phyloP scores from a whole-genome alignment of 805 yeast genomes.

The Metschnikowia cerradonensis region DNA sequence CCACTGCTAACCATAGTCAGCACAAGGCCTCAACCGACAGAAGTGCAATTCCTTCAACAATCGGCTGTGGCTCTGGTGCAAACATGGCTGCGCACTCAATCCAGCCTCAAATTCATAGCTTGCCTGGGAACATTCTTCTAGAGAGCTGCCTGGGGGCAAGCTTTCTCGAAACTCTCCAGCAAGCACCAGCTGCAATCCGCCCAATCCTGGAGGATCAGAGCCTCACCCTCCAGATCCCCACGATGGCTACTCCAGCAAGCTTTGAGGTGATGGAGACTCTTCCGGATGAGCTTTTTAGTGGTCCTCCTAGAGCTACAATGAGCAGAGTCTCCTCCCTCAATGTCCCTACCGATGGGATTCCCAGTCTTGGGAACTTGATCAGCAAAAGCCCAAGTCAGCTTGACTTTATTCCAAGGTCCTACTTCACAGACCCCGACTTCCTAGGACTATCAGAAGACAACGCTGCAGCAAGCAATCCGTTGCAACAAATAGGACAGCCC shows the following conservation, averaged over 20 bases:
- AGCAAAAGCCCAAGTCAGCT: not conserved
- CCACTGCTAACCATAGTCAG: not conserved
- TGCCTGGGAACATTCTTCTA: not conserved
- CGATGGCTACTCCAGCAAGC: no score
- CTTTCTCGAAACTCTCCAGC: not conserved
- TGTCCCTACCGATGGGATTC: not conserved
- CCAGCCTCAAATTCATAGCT: not conserved
- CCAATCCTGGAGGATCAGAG: not conserved
- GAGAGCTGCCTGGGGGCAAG: not conserved
- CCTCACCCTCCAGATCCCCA: not conserved
- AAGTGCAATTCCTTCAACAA: not conserved
- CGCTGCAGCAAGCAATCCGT: not conserved
- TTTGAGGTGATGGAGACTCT: not conserved
- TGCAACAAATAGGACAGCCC: not conserved
- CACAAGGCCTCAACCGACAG: not conserved
- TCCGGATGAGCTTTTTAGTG: not conserved
- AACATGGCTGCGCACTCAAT: not conserved
- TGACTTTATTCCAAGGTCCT: not conserved
- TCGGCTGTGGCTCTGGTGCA: not conserved
- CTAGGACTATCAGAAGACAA: not conserved
- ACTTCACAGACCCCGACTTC: not conserved
- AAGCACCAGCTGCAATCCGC: not conserved
- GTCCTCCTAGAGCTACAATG: not conserved
- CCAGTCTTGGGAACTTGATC: not conserved
- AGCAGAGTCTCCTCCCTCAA: not conserved